Conservation (phyloP, 2,329 filamentous ascomycete species). For the Shiraia sp. region DNA sequence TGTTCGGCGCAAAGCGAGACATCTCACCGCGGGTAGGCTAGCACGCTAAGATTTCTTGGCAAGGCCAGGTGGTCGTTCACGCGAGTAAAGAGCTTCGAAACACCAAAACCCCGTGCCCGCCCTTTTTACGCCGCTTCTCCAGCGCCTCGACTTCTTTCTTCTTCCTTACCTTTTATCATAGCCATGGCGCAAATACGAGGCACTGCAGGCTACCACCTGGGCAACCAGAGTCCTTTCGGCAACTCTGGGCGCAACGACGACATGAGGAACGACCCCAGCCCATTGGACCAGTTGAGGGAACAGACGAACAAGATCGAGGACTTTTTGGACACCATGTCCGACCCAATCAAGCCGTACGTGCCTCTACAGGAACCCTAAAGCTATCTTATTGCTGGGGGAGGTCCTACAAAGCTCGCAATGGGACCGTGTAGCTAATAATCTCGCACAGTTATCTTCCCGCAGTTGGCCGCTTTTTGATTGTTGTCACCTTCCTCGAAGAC, state of each 20-base stretch:
- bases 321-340: slow-evolving; percentile 80
- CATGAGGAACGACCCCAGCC: slow-evolving; percentile 69
- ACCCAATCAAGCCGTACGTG: slow-evolving; percentile 92
- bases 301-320: slow-evolving; percentile 99
- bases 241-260: slow-evolving; percentile 60
- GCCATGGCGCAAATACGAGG: slow-evolving; percentile 64
- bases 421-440: slow-evolving; percentile 25
- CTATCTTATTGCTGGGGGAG: slow-evolving; percentile 4
- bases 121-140: slow-evolving; percentile 27
- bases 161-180: slow-evolving; percentile 21
- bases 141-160: slow-evolving; percentile 17
- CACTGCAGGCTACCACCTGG: slow-evolving; percentile 80
- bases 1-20: slow-evolving; percentile 1
- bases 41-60: slow-evolving; percentile 25
- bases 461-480: slow-evolving; percentile 95
- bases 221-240: slow-evolving; percentile 72
- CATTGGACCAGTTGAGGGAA: slow-evolving; percentile 85
- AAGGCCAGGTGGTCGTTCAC: slow-evolving; percentile 22
- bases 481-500: slow-evolving; percentile 98
- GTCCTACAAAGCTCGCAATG: slow-evolving; percentile 1
- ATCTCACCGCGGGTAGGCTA: slow-evolving; percentile 9
- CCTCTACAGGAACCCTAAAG: slow-evolving; percentile 3
- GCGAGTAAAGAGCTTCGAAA: slow-evolving; percentile 29
- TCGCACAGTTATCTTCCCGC: slow-evolving; percentile 79
- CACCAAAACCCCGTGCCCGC: slow-evolving; percentile 29